Percentiles rank a stretch among this genome's conserved stretches.
Conservation (phyloP, 352 stramenopile genomes). For the Bremia lactucae region DNA sequence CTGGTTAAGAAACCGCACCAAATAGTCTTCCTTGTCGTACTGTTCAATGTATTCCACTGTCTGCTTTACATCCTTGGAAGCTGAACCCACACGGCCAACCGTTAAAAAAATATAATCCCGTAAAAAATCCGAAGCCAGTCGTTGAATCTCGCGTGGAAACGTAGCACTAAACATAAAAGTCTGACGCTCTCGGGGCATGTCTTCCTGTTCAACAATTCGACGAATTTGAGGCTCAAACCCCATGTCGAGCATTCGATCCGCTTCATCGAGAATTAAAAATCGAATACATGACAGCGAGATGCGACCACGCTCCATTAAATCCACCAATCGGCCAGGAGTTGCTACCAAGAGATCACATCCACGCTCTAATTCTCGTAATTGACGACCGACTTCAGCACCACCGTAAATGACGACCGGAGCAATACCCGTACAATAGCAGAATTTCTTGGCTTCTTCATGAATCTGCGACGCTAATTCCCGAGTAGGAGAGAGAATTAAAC, state of each 20-base stretch:
- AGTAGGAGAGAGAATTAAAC: conserved; percentile 90
- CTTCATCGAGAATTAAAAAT: conserved; percentile 98
- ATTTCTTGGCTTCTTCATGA: conserved; percentile 92
- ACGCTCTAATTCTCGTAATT: conserved; percentile 78
- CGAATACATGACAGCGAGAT: conserved; percentile 87
- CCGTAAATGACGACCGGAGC: conserved; percentile 92
- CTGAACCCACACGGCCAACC: conserved; percentile 94
- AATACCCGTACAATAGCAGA: conserved; percentile 94
- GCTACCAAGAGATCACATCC: conserved; percentile 96
- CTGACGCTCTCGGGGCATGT: conserved; percentile 94
- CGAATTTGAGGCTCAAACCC: conserved; percentile 99
- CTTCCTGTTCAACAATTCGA: conserved; percentile 96
- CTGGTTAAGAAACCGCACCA: conserved; percentile 94
- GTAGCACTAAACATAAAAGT: conserved; percentile 99
- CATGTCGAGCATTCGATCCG: conserved; percentile 99
- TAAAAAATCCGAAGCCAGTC: conserved; percentile 95
- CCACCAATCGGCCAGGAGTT: conserved; percentile 94
- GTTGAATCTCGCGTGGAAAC: conserved; percentile 96
- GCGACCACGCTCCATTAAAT: conserved; percentile 92
- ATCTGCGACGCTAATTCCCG: conserved; percentile 94
- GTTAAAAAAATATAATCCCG: conserved; percentile 99
- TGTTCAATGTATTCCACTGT: conserved; percentile 95
- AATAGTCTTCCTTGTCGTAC: conserved; percentile 92
- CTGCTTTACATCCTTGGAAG: conserved; percentile 97
- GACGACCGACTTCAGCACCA: conserved; percentile 83